phyloP scores from a whole-genome alignment of 2,329 filamentous ascomycete species.

The Plectosphaerella sp. region DNA sequence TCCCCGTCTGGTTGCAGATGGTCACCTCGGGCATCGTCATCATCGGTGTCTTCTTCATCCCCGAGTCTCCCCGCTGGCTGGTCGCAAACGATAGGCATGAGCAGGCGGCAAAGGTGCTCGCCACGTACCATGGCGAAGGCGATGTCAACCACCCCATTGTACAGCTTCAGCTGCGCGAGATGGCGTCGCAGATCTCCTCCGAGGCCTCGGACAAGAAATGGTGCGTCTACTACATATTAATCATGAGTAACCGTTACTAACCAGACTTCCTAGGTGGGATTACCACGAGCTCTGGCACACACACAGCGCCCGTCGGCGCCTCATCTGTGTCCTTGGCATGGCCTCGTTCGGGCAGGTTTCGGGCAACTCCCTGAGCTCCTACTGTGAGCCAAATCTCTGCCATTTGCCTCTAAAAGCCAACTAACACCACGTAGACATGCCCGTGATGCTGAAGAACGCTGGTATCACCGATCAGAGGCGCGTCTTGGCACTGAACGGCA shows the following conservation, averaged over 20 bases:
- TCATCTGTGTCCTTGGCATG: slow-evolving; percentile 47
- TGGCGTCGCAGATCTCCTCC: slow-evolving; percentile 36
- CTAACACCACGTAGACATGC: slow-evolving; percentile 27
- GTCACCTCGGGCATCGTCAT: slow-evolving; percentile 10
- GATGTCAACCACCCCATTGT: slow-evolving; percentile 45
- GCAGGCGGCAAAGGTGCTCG: slow-evolving; percentile 36
- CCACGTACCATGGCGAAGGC: slow-evolving; percentile 48
- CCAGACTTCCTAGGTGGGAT: slow-evolving; percentile 31
- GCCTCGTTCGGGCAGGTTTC: slow-evolving; percentile 47
- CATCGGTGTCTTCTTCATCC: slow-evolving; percentile 36
- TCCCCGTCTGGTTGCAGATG: neutral
- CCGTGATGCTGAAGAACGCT: slow-evolving; percentile 43
- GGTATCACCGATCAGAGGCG: slow-evolving; percentile 44
- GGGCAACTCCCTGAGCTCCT: slow-evolving; percentile 44
- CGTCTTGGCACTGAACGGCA: slow-evolving; percentile 46
- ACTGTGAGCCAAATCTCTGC: slow-evolving; percentile 18
- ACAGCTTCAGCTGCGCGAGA: slow-evolving; percentile 45
- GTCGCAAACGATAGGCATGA: slow-evolving; percentile 35
- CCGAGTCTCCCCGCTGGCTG: slow-evolving; percentile 44
- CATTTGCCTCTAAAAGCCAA: slow-evolving; percentile 17
- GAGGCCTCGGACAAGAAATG: slow-evolving; percentile 49
- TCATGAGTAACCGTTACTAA: too few relatives aligned
- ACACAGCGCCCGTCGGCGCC: slow-evolving; percentile 41
- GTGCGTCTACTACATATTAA: slow-evolving; percentile 8
- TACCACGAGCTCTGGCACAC: slow-evolving; percentile 49